Conservation (phyloP, 2,329 filamentous ascomycete species). For the Mycosphaerella sp. region DNA sequence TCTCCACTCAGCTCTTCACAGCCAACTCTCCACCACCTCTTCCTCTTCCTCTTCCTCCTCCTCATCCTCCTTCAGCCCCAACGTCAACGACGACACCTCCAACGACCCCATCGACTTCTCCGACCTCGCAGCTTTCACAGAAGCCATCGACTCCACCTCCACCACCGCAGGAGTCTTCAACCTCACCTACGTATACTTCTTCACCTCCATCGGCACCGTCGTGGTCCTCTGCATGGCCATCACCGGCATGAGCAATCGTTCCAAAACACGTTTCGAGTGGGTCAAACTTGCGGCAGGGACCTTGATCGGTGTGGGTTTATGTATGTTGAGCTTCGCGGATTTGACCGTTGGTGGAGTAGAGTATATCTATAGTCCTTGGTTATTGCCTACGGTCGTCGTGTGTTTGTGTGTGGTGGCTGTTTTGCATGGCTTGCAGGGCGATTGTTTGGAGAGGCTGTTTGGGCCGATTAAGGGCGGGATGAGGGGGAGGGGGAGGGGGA, state of each 20-base stretch:
- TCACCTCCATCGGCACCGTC: constrained; percentile 28
- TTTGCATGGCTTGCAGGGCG: constrained; percentile 1
- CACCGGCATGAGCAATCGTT: constrained; percentile 18
- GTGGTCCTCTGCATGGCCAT: constrained; percentile 30
- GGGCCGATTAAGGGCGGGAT: no score
- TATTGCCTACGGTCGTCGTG: constrained; percentile 6
- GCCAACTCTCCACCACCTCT: no score
- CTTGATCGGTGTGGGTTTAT: constrained; percentile 8
- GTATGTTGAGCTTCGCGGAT: constrained; percentile 7
- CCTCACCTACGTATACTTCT: constrained; percentile 31
- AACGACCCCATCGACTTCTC: constrained; percentile 5
- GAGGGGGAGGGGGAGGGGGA: not conserved
- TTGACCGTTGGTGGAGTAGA: not conserved
- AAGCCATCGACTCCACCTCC: constrained; percentile 4
- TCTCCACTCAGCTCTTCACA: not conserved
- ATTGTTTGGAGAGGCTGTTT: not conserved
- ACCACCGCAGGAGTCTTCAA: constrained; percentile 17
- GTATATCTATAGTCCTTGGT: constrained; percentile 8
- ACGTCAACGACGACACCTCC: not conserved
- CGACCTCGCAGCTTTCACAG: not conserved
- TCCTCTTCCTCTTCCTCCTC: not conserved
- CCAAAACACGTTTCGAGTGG: not conserved
- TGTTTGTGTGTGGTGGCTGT: constrained; percentile 6
- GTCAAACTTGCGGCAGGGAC: constrained; percentile 13
- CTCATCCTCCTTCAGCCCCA: not conserved